Percentiles rank a stretch among this genome's conserved stretches.
phyloP scores from a whole-genome alignment of 164 flowering plant genomes.

The Vitis vinifera region DNA sequence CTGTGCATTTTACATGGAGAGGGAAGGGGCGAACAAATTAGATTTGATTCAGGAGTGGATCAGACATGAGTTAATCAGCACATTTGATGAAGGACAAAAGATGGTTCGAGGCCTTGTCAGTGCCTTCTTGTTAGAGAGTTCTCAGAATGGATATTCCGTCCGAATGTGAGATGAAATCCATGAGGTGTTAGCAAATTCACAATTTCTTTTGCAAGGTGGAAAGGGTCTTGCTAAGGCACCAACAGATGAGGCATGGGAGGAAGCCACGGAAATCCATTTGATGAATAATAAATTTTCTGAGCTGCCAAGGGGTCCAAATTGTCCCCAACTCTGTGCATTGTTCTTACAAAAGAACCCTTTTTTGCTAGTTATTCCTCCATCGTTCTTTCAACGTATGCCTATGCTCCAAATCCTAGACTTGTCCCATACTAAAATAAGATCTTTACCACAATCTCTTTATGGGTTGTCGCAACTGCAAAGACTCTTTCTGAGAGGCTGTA shows the following conservation, averaged over 20 bases:
- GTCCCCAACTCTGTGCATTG: constrained; percentile 6
- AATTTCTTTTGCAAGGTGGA: not conserved
- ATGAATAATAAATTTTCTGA: constrained; percentile 15
- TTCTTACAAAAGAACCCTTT: constrained; percentile 17
- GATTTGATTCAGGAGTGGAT: no score
- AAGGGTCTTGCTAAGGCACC: constrained; percentile 11
- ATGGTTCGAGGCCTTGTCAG: no score
- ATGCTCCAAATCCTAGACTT: constrained; percentile 19
- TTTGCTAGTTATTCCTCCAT: constrained; percentile 13
- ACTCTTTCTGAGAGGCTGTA: constrained; percentile 17
- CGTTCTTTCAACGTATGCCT: constrained; percentile 24
- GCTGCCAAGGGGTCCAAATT: constrained; percentile 15
- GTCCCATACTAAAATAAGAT: constrained; percentile 21
- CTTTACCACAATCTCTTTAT: constrained; percentile 18
- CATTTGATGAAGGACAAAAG: no score
- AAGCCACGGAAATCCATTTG: constrained; percentile 10
- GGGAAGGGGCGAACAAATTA: no score
- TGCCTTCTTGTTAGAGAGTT: no score
- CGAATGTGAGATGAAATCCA: no score
- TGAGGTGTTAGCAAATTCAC: no score
- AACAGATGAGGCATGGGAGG: constrained; percentile 15
- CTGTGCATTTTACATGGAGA: no score
- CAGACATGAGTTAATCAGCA: no score
- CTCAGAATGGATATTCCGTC: no score
- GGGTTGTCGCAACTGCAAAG: constrained; percentile 9